A percentile compares a stretch with the other conserved stretches of the same genome.
Conservation (phyloP, 2,329 filamentous ascomycete genomes). For the Fusarium vanettenii region DNA sequence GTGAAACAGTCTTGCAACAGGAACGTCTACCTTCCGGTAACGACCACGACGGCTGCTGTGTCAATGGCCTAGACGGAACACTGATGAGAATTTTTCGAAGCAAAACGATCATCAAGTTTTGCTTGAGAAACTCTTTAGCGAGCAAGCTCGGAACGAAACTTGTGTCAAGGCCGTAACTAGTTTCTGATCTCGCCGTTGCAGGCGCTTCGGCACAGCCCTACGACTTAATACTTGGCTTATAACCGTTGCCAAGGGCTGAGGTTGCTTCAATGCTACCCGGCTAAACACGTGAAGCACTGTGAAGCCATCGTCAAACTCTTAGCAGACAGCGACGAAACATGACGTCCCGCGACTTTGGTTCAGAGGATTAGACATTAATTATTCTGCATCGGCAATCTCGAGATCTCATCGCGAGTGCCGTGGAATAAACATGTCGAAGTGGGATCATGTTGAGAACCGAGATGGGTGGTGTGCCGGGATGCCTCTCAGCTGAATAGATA, state of each 20-base stretch:
- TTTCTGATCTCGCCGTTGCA: constrained; percentile 15
- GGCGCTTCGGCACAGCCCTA: constrained; percentile 23
- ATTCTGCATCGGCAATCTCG: neutral
- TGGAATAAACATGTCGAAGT: neutral
- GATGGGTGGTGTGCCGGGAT: neutral
- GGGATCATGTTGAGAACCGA: neutral
- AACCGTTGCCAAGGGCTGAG: neutral
- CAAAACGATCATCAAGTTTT: neutral
- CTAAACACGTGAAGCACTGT: constrained; percentile 2
- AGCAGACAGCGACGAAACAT: neutral
- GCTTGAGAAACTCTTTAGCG: neutral
- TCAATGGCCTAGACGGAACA: constrained; percentile 34
- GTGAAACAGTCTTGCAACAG: constrained; percentile 43
- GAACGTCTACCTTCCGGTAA: constrained; percentile 21
- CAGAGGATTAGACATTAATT: neutral
- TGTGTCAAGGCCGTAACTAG: constrained; percentile 6
- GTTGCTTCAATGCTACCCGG: constrained; percentile 15
- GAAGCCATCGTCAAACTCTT: neutral
- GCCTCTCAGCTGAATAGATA: neutral
- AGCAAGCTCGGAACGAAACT: constrained; percentile 21
- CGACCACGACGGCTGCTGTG: constrained; percentile 28
- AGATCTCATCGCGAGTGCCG: constrained; percentile 4
- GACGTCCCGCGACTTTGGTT: neutral
- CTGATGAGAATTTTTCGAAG: constrained; percentile 16
- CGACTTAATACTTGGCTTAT: constrained; percentile 13